A percentile compares a stretch with the other conserved stretches of the same genome.
phyloP scores from a whole-genome alignment of 140 eudicot species.

The Eryngium alpinum region DNA sequence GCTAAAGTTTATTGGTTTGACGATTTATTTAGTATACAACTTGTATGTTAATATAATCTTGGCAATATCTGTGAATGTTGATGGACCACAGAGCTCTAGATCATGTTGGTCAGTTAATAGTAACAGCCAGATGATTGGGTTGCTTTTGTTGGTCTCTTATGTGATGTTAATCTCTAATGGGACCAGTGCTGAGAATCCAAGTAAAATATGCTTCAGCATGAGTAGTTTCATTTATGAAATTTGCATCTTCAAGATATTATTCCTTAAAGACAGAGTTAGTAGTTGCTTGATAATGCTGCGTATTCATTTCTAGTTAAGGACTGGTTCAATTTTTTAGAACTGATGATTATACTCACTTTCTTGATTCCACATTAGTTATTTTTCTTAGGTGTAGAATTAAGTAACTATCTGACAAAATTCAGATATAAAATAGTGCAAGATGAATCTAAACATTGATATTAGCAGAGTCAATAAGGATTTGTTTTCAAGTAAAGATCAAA shows the following conservation, averaged over 20 bases:
- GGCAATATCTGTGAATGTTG: constrained; percentile 5
- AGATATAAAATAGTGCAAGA: background rate
- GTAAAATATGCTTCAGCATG: background rate
- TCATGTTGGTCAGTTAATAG: background rate
- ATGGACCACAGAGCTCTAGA: background rate
- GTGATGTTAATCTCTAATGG: background rate
- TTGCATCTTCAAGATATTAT: background rate
- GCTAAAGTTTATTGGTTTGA: background rate
- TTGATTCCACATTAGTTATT: background rate
- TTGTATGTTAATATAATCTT: background rate
- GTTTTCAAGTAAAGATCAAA: background rate
- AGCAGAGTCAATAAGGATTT: constrained; percentile 4
- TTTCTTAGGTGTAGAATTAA: background rate
- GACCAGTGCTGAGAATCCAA: background rate
- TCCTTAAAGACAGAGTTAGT: background rate
- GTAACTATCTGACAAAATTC: background rate
- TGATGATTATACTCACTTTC: background rate
- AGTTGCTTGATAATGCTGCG: background rate
- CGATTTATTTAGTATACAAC: background rate
- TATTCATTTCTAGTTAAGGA: too few species aligned
- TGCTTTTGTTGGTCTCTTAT: constrained; percentile 1
- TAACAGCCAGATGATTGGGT: background rate
- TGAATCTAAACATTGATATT: background rate
- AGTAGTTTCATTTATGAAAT: background rate
- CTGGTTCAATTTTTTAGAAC: background rate